Evolutionary conservation across 106 monocot genomes (phyloP), one percentile per base, ranked within the genome.

Genomic region (Dendrobium catenatum): DNA sequence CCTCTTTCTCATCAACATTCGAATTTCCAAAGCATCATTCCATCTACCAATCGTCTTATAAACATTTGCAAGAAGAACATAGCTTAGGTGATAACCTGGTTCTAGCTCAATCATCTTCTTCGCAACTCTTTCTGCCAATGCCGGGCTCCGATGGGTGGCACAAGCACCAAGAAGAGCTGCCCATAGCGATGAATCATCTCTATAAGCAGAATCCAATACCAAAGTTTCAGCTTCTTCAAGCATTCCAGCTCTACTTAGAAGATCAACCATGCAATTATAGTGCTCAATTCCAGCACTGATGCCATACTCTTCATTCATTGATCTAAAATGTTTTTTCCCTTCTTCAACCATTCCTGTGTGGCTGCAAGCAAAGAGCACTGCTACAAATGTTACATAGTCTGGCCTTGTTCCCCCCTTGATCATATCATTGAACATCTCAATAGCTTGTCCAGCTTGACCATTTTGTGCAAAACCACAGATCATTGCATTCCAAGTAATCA

Each of bases 401-500:
- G 99, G 91, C 55, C 37, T 86, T 13, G 61, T 58, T 42, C 93
- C 91, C 86, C 76, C 81, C 46, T 18, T 80, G 2, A 86, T 42
- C 95, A 99, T 99, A 46, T 88, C 79, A 48, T 90, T 75, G 46
- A 93, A 99, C 73, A 93, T 5, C 58, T 88, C 73, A 6, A 93
- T 79, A 1, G 99, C 91, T 61, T 83, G 78, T 1, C 6, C 59
- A 7, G 83, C 94, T 40, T 44, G 24, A 2, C 99, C 99, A 78
- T 95, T 93, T 75, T 88, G 93, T 17, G 93, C 93, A 17, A 89
- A 89, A 4, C 99, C 99, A 44, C 86, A 82, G 4, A 99, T 89
- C 91, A 99, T 93, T 10, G 93, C 85, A 72, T 99, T 95, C 99
- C 99, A 95, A 10, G 99, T 87, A 8, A 91, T 99, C 73, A 90